These are phyloP conservation scores for Erysimum cheiranthoides DNA, from an alignment of 345 rosid genomes.

Conservation along the genomic window DNA sequence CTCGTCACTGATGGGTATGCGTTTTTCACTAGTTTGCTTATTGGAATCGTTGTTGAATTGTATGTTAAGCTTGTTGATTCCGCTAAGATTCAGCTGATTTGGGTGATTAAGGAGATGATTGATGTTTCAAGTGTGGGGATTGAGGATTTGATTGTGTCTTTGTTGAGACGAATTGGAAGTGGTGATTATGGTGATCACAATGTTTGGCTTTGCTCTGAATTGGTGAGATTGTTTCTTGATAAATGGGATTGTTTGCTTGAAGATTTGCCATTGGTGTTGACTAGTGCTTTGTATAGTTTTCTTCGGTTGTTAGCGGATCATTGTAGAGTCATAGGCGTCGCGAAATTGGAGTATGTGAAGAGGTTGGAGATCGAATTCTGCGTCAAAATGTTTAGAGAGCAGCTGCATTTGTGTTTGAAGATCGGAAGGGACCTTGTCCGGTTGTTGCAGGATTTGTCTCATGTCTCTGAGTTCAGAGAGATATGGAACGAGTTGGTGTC, in stretches of 20 bases:
- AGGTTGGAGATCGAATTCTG: slow-evolving; percentile 69
- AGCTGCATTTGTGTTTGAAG: slow-evolving; percentile 62
- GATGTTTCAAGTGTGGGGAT: slow-evolving; percentile 65
- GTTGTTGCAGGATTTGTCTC: slow-evolving; percentile 76
- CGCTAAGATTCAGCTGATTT: slow-evolving; percentile 62
- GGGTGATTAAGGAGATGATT: slow-evolving; percentile 70
- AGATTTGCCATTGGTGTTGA: slow-evolving; percentile 62
- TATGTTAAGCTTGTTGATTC: slow-evolving; percentile 63
- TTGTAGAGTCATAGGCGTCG: slow-evolving; percentile 50
- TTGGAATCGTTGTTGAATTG: slow-evolving; percentile 56
- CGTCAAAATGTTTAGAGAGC: slow-evolving; percentile 76
- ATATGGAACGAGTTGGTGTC: slow-evolving; percentile 68
- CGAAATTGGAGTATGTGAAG: slow-evolving; percentile 56
- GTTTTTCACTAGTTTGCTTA: slow-evolving; percentile 56
- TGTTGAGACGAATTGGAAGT: slow-evolving; percentile 68
- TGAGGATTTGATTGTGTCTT: slow-evolving; percentile 55
- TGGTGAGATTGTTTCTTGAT: slow-evolving; percentile 54
- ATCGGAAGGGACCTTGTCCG: slow-evolving; percentile 79
- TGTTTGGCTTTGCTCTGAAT: slow-evolving; percentile 78
- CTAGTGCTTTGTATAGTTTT: slow-evolving; percentile 66
- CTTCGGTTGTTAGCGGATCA: slow-evolving; percentile 78
- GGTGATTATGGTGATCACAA: slow-evolving; percentile 77
- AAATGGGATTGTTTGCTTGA: slow-evolving; percentile 66
- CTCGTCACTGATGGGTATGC: slow-evolving; percentile 75
- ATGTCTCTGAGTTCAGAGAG: slow-evolving; percentile 66